Percentiles rank a stretch among this genome's conserved stretches.
These are phyloP conservation scores for Botrytis deweyae DNA, from an alignment of 2,329 filamentous ascomycete genomes.

Conservation along the genomic window DNA sequence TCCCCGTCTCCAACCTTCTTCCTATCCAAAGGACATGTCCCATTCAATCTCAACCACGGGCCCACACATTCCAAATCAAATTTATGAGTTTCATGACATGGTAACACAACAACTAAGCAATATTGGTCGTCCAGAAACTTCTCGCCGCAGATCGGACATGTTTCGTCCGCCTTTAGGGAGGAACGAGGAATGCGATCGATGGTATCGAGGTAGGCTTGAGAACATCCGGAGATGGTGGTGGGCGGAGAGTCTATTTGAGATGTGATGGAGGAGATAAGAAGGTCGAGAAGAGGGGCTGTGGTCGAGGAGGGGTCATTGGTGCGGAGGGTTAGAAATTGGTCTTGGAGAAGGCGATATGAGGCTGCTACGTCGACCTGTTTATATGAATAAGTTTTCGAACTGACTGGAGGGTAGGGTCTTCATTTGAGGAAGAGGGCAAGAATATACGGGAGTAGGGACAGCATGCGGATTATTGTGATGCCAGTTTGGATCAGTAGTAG, in stretches of 20 bases:
- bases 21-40: constrained; percentile 63
- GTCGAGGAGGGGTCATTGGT: constrained; percentile 44
- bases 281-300: constrained; percentile 49
- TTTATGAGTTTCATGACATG: constrained; percentile 56
- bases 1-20: constrained; percentile 49
- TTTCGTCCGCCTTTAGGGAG: constrained; percentile 48
- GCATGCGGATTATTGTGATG: constrained; percentile 54
- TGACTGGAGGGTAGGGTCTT: background rate
- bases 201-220: constrained; percentile 58
- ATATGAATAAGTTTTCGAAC: background rate
- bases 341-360: constrained; percentile 59
- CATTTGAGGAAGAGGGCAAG: background rate
- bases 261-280: constrained; percentile 50
- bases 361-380: constrained; percentile 51
- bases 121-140: constrained; percentile 60
- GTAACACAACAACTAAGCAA: constrained; percentile 62
- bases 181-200: constrained; percentile 58
- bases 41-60: constrained; percentile 64
- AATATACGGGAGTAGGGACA: constrained; percentile 51
- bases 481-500: constrained; percentile 23
- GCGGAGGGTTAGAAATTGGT: constrained; percentile 53
- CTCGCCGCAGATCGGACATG: constrained; percentile 65
- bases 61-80: constrained; percentile 69
- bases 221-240: constrained; percentile 51
- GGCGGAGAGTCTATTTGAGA: constrained; percentile 54